These are phyloP conservation scores for Claviceps purpurea DNA, from an alignment of 2,329 filamentous ascomycete genomes.

Conservation along the genomic window DNA sequence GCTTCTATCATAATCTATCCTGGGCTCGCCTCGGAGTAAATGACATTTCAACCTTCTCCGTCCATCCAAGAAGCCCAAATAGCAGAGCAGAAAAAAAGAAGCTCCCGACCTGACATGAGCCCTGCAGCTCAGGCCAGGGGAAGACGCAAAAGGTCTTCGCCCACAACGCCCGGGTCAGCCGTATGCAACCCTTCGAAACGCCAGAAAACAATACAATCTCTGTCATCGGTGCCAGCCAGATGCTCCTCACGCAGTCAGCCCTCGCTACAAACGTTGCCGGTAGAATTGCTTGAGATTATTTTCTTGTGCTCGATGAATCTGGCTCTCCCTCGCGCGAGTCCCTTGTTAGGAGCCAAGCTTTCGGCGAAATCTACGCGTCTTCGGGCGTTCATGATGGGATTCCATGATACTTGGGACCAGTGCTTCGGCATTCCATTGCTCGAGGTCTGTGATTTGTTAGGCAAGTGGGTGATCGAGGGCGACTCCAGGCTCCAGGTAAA, in stretches of 20 bases:
- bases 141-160: too few relatives aligned
- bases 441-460: neutral
- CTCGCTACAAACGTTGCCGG: slow-evolving; percentile 9
- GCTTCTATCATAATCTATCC: too few relatives aligned
- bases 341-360: slow-evolving; percentile 29
- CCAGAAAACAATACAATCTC: slow-evolving; percentile 16
- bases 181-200: neutral
- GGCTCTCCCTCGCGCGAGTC: too few relatives aligned
- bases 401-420: slow-evolving; percentile 25
- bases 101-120: too few relatives aligned
- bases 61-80: too few relatives aligned
- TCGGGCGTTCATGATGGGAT: slow-evolving; percentile 23
- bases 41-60: too few relatives aligned
- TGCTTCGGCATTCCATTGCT: slow-evolving; percentile 16
- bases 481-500: slow-evolving; percentile 32
- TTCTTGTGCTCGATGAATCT: slow-evolving; percentile 36
- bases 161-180: too few relatives aligned
- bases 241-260: slow-evolving; percentile 11
- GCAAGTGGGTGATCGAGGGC: slow-evolving; percentile 13
- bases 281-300: slow-evolving; percentile 32
- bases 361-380: slow-evolving; percentile 26
- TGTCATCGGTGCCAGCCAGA: slow-evolving; percentile 18
- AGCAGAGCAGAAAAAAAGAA: too few relatives aligned
- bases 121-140: too few relatives aligned
- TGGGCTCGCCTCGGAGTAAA: too few relatives aligned